A percentile compares a stretch with the other conserved stretches of the same genome.
Evolutionary conservation across 139 green algal genomes (phyloP).

Genomic region (Trebouxia sp.): DNA sequence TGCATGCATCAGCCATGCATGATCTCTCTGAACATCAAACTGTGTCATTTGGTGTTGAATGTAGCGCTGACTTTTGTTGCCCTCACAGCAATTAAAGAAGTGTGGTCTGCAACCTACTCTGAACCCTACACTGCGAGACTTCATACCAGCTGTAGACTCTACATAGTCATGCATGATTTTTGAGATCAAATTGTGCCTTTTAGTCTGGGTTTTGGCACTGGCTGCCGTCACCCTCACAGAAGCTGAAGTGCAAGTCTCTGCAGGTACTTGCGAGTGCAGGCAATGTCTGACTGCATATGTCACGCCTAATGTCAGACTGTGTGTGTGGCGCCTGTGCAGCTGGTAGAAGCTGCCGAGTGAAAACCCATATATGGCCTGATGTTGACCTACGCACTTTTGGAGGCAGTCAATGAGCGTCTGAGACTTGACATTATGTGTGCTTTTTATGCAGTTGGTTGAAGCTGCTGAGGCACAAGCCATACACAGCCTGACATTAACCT

Average conservation of each 20-base stretch:
- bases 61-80: neutral
- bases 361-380: neutral
- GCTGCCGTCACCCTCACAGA: neutral
- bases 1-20: too few relatives aligned
- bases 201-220: neutral
- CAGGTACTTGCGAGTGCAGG: neutral
- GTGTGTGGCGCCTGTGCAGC: neutral
- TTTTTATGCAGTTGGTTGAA: conserved; percentile 71
- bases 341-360: neutral
- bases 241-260: neutral
- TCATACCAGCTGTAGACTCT: neutral
- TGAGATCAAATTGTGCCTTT: neutral
- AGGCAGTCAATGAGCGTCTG: neutral
- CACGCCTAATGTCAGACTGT: neutral
- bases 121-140: neutral
- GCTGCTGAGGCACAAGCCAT: conserved; percentile 83
- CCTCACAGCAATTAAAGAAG: conserved; percentile 7
- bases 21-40: too few relatives aligned
- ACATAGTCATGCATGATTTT: neutral
- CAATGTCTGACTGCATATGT: neutral
- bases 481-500: conserved; percentile 81
- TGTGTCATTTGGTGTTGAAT: neutral
- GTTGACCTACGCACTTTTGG: neutral
- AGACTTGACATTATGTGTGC: neutral
- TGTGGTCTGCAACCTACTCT: neutral